A percentile compares a stretch with the other conserved stretches of the same genome.
Conservation (phyloP, 2,329 filamentous ascomycete genomes). For the Trichoderma breve region DNA sequence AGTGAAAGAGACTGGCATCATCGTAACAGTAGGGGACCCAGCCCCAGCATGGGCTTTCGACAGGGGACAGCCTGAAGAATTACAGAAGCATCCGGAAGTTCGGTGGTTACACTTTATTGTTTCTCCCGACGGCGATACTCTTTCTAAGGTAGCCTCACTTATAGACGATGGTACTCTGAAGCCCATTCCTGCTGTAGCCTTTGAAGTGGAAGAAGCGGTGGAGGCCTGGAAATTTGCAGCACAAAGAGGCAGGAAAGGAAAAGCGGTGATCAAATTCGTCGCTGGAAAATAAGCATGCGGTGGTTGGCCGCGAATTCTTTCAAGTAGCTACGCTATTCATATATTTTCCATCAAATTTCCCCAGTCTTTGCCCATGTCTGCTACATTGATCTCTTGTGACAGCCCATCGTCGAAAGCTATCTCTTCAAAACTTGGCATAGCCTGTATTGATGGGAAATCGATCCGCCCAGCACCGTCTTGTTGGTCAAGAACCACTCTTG, state of each 20-base stretch:
- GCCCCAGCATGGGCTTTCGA: conserved; percentile 33
- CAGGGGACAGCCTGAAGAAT: conserved; percentile 22
- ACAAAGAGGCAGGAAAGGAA: conserved; percentile 26
- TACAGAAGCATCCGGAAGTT: conserved; percentile 21
- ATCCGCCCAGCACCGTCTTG: not conserved
- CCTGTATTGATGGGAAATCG: not conserved
- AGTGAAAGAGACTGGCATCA: conserved; percentile 24
- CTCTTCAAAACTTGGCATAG: not conserved
- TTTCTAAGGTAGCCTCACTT: conserved; percentile 24
- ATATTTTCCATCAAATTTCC: not conserved
- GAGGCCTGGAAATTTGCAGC: conserved; percentile 30
- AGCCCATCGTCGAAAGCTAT: not conserved
- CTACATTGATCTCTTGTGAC: not conserved
- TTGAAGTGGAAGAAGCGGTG: conserved; percentile 25
- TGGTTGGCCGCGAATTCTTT: not conserved
- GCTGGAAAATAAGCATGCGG: not conserved
- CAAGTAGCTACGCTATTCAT: not conserved
- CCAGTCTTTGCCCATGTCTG: not conserved
- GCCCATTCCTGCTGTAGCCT: conserved; percentile 26
- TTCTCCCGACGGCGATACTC: conserved; percentile 22
- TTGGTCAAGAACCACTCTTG: conserved; percentile 16
- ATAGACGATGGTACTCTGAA: conserved; percentile 26
- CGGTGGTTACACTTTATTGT: conserved; percentile 32
- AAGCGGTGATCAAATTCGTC: conserved; percentile 30
- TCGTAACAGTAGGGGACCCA: conserved; percentile 38